These are phyloP conservation scores for Arthromyces matolae DNA, from an alignment of 768 basidiomycete species.

Conservation along the genomic window DNA sequence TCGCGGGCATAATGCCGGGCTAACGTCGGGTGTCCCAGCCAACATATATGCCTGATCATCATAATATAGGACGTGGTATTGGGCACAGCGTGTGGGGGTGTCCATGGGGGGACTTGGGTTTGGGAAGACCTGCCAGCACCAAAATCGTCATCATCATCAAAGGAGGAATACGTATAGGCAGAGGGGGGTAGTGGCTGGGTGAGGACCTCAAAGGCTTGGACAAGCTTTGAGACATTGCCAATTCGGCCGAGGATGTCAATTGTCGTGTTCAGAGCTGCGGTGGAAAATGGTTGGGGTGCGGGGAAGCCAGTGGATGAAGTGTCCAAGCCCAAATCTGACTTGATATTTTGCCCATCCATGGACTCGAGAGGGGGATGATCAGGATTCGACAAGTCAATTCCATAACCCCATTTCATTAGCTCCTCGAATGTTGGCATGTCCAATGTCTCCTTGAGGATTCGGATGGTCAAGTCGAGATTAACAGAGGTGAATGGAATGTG, in stretches of 20 bases:
- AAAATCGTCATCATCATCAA: conserved; percentile 68
- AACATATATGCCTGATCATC: conserved; percentile 57
- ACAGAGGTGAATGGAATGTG: conserved; percentile 50
- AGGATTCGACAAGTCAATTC: conserved; percentile 71
- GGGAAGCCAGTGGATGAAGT: conserved; percentile 8
- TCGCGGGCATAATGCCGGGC: conserved; percentile 65
- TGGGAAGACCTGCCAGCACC: conserved; percentile 45
- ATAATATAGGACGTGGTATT: conserved; percentile 66
- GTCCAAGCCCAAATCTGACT: conserved; percentile 7
- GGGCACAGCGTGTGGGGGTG: conserved; percentile 44
- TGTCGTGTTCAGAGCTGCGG: conserved; percentile 66
- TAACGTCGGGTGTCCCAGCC: conserved; percentile 43
- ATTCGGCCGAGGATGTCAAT: conserved; percentile 65
- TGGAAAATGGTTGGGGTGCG: conserved; percentile 49
- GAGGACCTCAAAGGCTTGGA: conserved; percentile 75
- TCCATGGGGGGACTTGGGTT: conserved; percentile 29
- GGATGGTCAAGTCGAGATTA: conserved; percentile 63
- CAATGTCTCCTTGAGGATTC: conserved; percentile 64
- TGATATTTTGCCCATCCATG: conserved; percentile 13
- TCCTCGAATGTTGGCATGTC: conserved; percentile 53
- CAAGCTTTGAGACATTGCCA: conserved; percentile 59
- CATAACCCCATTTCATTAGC: conserved; percentile 67
- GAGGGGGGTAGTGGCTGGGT: conserved; percentile 64
- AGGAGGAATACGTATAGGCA: conserved; percentile 46
- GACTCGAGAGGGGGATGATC: conserved; percentile 60